phyloP scores from a whole-genome alignment of 805 yeast genomes.

The Nakazawaea pomicola region DNA sequence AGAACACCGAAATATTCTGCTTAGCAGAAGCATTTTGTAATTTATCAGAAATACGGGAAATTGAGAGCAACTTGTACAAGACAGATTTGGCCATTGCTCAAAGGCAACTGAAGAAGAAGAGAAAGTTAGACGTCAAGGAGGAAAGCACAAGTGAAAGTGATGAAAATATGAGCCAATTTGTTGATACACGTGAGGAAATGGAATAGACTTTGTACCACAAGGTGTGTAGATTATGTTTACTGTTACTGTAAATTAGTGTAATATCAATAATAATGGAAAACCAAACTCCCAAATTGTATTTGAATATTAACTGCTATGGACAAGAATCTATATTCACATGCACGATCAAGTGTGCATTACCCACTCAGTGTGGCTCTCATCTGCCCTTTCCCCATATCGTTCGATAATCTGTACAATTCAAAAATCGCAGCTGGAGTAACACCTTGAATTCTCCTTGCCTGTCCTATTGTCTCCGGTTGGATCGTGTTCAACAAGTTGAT shows the following conservation, averaged over 20 bases:
- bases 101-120: conserved; percentile 1
- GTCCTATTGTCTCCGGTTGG: conserved; percentile 89
- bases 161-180: neutral
- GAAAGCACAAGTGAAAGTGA: neutral
- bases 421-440: conserved; percentile 90
- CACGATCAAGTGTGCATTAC: neutral
- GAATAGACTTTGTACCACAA: no score
- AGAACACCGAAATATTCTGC: conserved; percentile 11
- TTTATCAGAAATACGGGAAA: conserved; percentile 21
- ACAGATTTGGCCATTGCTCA: conserved; percentile 8
- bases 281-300: neutral
- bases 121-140: neutral
- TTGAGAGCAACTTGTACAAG: conserved; percentile 21
- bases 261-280: no score
- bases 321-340: neutral
- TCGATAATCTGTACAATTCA: conserved; percentile 60
- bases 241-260: no score
- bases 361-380: neutral
- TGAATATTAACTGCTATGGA: neutral
- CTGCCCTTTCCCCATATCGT: conserved; percentile 5
- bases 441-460: conserved; percentile 92
- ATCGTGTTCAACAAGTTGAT: conserved; percentile 62
- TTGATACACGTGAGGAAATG: no score
- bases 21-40: conserved; percentile 17
- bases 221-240: no score